phyloP scores from a whole-genome alignment of 805 yeast species.

The Suhomyces pyralidae region DNA sequence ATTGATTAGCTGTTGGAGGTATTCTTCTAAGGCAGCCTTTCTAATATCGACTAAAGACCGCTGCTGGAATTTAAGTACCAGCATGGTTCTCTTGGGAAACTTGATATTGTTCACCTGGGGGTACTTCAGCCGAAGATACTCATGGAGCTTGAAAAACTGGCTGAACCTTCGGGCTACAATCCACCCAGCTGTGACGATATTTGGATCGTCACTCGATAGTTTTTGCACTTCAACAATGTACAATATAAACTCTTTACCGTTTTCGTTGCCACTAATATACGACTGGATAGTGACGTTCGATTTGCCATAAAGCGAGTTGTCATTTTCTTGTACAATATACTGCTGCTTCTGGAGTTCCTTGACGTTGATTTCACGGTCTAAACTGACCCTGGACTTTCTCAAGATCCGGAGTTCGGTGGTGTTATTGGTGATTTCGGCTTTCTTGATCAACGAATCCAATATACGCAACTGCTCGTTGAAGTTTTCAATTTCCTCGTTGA shows the following conservation, averaged over 20 bases:
- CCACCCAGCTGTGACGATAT: slow-evolving; percentile 69
- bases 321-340: slow-evolving; percentile 77
- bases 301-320: slow-evolving; percentile 69
- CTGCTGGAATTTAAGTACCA: slow-evolving; percentile 69
- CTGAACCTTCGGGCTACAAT: slow-evolving; percentile 85
- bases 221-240: slow-evolving; percentile 78
- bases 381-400: slow-evolving; percentile 60
- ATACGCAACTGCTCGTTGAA: slow-evolving; percentile 61
- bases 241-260: slow-evolving; percentile 58
- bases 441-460: slow-evolving; percentile 62
- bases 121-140: slow-evolving; percentile 54
- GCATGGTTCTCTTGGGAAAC: slow-evolving; percentile 59
- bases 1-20: slow-evolving; percentile 53
- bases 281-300: slow-evolving; percentile 54
- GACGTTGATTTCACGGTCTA: slow-evolving; percentile 67
- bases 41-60: slow-evolving; percentile 62
- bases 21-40: slow-evolving; percentile 56
- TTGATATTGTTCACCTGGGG: slow-evolving; percentile 47
- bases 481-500: slow-evolving; percentile 55
- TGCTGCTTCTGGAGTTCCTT: slow-evolving; percentile 79
- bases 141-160: slow-evolving; percentile 73
- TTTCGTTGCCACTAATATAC: slow-evolving; percentile 53
- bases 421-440: slow-evolving; percentile 84
- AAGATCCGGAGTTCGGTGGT: slow-evolving; percentile 64
- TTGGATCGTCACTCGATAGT: slow-evolving; percentile 36